Evolutionary conservation across 176 grass and related monocot species (phyloP), one percentile per base, ranked within the genome.

Genomic region (Oryza coarctata): DNA sequence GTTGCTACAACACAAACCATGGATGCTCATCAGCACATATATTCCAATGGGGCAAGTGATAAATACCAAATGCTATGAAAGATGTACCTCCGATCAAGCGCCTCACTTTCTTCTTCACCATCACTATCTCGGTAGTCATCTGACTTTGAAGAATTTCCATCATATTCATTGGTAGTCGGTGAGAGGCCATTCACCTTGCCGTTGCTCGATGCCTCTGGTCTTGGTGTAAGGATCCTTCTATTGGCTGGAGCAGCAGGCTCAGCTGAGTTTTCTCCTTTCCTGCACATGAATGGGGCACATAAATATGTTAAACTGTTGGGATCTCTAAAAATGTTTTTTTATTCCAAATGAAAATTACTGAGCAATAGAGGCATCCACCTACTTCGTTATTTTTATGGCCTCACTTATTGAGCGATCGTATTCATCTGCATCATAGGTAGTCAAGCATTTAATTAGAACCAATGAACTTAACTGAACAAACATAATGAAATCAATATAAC

Each of bases 351-450:
- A 68, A 29, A 70, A 45, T 44, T 38, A 73, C 66, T 28, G 69
- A 79, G 52, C 68, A 70, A 26, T 67, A 82, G 45, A 80, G 43
- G 88, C 76, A 13, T 86, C 39, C 30, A 87, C 93, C 72, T 95
- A 99, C 97, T 99, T 99, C 18, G 97, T 99, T 71, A 95, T 91
- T 88, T 99, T 95, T 81, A 99, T 99, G 63, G 97, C 97, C 82
- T 99, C 97, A 29, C 88, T 99, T 88, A 99, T 99, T 84, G 97
- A 99, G 44, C 97, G 90, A 15, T 99, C 97, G 89, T 90, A 99
- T 67, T 99, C 97, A 94, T 99, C 97, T 99, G 93, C 91, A 90
- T 84, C 65, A 34, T 65, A 68, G 66, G 80, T 72, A 63, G 58
- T 74, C 12, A 81, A 86, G 77, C 15, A 28, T 65, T 78, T 65